Evolutionary conservation across 2,329 filamentous ascomycete genomes (phyloP).

Genomic region (Chaetomiaceae sp.): DNA sequence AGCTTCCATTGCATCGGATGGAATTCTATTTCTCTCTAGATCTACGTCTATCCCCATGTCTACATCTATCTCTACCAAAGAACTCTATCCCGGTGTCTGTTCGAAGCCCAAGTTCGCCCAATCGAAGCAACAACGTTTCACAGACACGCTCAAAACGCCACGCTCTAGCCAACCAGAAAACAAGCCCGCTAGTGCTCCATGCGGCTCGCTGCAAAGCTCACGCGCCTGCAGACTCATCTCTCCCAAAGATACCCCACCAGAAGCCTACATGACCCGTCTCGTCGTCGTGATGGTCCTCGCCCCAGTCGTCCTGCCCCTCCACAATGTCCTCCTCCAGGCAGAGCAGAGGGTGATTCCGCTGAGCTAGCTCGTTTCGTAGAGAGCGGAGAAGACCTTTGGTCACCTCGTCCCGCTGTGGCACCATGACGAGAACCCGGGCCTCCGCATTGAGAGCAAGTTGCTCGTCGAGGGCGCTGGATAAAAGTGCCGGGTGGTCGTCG

Average conservation of each 20-base stretch:
- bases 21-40: background rate
- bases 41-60: background rate
- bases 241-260: constrained; percentile 62
- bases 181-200: background rate
- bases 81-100: too few species aligned
- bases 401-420: constrained; percentile 71
- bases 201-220: background rate
- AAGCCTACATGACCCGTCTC: constrained; percentile 48
- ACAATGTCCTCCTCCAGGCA: constrained; percentile 58
- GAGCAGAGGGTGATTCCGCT: constrained; percentile 44
- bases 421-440: constrained; percentile 71
- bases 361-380: constrained; percentile 59
- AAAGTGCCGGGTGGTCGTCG: constrained; percentile 69
- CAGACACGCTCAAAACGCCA: background rate
- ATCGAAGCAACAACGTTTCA: background rate
- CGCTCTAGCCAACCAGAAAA: background rate
- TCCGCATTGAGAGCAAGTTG: constrained; percentile 57
- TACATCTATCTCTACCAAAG: background rate
- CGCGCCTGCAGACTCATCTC: constrained; percentile 9
- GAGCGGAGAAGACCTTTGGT: constrained; percentile 56
- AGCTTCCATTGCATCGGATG: too few species aligned
- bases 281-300: constrained; percentile 44
- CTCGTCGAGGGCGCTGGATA: constrained; percentile 64
- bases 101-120: too few species aligned
- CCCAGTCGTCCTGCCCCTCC: constrained; percentile 71